Conservation (phyloP, 2,329 filamentous ascomycete species). For the Lachnellula subtilissima region DNA sequence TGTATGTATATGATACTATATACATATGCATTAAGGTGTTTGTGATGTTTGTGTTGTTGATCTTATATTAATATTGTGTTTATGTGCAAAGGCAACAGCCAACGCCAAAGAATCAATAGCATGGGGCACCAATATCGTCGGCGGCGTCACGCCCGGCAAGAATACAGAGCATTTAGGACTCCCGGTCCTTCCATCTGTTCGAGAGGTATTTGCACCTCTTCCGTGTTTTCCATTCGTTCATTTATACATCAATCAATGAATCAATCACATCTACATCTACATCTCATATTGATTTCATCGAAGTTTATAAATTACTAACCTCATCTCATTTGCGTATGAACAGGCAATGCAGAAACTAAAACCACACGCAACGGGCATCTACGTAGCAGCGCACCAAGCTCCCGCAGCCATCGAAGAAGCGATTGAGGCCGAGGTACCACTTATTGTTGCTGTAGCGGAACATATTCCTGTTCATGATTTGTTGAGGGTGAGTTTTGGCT, state of each 20-base stretch:
- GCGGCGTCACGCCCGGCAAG: constrained; percentile 68
- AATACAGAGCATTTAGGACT: constrained; percentile 68
- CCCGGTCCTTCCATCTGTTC: constrained; percentile 65
- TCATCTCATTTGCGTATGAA: not conserved
- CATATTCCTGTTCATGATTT: constrained; percentile 72
- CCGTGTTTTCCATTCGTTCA: no score
- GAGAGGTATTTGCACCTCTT: constrained; percentile 37
- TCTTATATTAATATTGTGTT: not conserved
- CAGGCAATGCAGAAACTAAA: constrained; percentile 65
- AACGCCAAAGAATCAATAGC: constrained; percentile 72
- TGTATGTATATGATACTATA: no score
- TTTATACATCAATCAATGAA: no score
- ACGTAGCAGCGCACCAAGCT: constrained; percentile 72
- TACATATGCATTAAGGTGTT: no score
- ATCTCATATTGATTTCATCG: not conserved
- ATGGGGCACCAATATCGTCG: constrained; percentile 77
- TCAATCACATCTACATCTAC: no score
- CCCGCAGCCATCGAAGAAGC: constrained; percentile 72
- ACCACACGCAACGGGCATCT: constrained; percentile 74
- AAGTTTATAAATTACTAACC: not conserved
- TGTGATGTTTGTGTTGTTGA: no score
- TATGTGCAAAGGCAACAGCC: constrained; percentile 53
- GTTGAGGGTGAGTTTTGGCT: constrained; percentile 48
- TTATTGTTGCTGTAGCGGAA: constrained; percentile 72
- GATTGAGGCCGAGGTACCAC: constrained; percentile 68